phyloP scores from a whole-genome alignment of 1,284 basidiomycete genomes.

The Ceraceosorus guamensis region DNA sequence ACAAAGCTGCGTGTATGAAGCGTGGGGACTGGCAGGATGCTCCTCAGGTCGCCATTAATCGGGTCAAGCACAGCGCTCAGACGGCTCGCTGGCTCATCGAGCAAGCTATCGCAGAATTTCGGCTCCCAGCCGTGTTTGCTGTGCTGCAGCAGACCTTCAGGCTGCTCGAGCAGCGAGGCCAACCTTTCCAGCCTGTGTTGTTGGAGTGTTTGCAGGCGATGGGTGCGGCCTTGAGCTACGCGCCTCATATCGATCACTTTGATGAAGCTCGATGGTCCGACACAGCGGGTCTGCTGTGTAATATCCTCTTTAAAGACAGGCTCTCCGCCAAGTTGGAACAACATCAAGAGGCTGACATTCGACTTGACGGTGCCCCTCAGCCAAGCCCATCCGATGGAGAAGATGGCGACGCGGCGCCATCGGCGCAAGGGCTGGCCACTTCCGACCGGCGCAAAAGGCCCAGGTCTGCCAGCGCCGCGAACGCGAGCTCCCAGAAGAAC shows the following conservation, averaged over 20 bases:
- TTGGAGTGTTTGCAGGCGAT: constrained; percentile 75
- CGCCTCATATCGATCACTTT: constrained; percentile 71
- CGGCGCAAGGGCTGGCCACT: not conserved
- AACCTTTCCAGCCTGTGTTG: constrained; percentile 61
- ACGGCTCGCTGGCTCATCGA: constrained; percentile 66
- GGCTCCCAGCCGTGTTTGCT: constrained; percentile 56
- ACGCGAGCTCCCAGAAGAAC: not conserved
- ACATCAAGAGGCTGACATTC: not conserved
- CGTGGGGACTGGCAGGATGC: constrained; percentile 51
- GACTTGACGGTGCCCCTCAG: not conserved
- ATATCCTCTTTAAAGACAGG: constrained; percentile 21
- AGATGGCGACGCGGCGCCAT: not conserved
- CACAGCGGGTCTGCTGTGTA: constrained; percentile 64
- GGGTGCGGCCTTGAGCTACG: constrained; percentile 58
- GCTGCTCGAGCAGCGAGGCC: constrained; percentile 57
- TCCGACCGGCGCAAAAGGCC: not conserved
- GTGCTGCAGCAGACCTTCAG: constrained; percentile 64
- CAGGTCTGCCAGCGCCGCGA: not conserved
- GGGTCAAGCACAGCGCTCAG: constrained; percentile 61
- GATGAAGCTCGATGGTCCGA: constrained; percentile 62
- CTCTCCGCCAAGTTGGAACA: constrained; percentile 6
- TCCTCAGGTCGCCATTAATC: constrained; percentile 53
- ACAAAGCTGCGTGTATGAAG: constrained; percentile 58
- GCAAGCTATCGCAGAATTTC: constrained; percentile 52
- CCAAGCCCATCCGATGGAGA: not conserved